phyloP scores from a whole-genome alignment of 495 filamentous ascomycete species.

The Entonaema liquescens region DNA sequence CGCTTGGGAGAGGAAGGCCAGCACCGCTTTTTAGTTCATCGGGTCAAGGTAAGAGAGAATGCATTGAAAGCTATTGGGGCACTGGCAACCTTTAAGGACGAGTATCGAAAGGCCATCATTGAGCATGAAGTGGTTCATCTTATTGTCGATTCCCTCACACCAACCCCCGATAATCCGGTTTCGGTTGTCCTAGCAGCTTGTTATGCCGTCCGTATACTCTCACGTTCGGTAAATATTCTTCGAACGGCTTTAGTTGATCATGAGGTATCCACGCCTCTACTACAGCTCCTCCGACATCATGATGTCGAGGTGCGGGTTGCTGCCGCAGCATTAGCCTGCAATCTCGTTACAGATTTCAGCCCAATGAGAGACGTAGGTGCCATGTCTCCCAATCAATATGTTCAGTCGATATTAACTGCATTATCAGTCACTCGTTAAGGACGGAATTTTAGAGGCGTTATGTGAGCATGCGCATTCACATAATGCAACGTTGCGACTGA shows the following conservation, averaged over 20 bases:
- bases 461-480: conserved; percentile 85
- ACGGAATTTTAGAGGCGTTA: conserved; percentile 77
- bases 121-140: conserved; percentile 81
- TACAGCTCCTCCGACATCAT: conserved; percentile 75
- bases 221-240: conserved; percentile 82
- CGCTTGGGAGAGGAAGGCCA: conserved; percentile 70
- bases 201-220: conserved; percentile 76
- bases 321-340: conserved; percentile 82
- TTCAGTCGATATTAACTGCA: conserved; percentile 31
- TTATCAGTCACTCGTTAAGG: conserved; percentile 72
- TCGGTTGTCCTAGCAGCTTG: conserved; percentile 87
- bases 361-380: conserved; percentile 83
- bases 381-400: background rate
- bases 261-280: conserved; percentile 80
- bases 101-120: conserved; percentile 83
- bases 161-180: conserved; percentile 59
- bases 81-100: conserved; percentile 80
- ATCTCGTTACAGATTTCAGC: conserved; percentile 84
- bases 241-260: conserved; percentile 88
- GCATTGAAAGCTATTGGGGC: conserved; percentile 82
- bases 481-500: conserved; percentile 75
- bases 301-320: conserved; percentile 86
- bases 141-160: conserved; percentile 83
- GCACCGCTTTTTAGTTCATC: conserved; percentile 71
- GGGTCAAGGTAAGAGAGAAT: conserved; percentile 78